Evolutionary conservation across 352 stramenopile species (phyloP), one percentile per base, ranked within the genome.

Genomic region (Globisporangium apiculatum): DNA sequence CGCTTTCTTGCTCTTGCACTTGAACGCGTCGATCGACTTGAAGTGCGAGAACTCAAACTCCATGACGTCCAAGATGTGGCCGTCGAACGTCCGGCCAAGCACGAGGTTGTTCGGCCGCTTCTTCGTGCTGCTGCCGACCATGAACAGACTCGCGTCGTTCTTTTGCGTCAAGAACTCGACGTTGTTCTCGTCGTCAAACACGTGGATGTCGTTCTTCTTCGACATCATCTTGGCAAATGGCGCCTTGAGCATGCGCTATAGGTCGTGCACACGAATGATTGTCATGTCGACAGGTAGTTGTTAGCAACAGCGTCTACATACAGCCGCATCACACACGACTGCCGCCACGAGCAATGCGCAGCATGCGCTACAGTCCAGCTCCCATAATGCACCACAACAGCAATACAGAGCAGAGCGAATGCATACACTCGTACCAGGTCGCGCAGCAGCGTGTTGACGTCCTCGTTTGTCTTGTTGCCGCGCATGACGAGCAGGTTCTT

Each of bases 51-150:
- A 93, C 31, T 90, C 91, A 17, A 99, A 74, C 84, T 99, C 97
- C 58, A 99, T 88, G 72, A 99, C 97, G 72, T 99, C 97, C 50
- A 99, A 72, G 31, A 99, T 86, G 75, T 99, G 89, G 38, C 93
- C 93, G 75, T 99, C 97, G 69, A 99, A 99, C 10, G 94, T 99
- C 60, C 97, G 85, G 11, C 97, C 97, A 46, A 99, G 68, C 17
- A 99, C 83, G 36, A 99, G 69, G 69, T 99, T 99, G 77, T 99
- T 98, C 15, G 96, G 93, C 66, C 97, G 85, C 73, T 99, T 99
- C 78, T 99, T 99, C 60, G 97, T 99, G 83, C 96, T 91, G 72
- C 82, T 97, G 31, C 90, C 97, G 54, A 99, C 72, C 47, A 92
- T 82, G 75, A 99, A 99, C 4, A 99, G 71, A 24, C 91, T 89